Evolutionary conservation across 2,329 filamentous ascomycete species (phyloP).

Genomic region (Juglanconis juglandina): DNA sequence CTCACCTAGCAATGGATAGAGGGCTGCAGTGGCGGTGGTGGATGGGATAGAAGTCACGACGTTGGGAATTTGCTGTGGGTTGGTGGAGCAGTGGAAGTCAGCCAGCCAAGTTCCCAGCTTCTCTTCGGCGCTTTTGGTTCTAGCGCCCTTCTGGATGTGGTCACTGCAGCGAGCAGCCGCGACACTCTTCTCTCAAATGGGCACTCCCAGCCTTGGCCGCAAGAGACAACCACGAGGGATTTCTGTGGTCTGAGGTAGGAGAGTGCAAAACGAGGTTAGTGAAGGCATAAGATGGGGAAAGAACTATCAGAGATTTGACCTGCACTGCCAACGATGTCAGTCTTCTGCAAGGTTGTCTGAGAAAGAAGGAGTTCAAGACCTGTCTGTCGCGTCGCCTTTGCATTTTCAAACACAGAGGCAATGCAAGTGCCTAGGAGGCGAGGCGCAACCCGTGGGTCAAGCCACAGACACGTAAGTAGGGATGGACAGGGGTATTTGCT

Average conservation of each 20-base stretch:
- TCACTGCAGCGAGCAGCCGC: background rate
- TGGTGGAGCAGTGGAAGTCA: background rate
- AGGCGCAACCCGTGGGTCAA: too few species aligned
- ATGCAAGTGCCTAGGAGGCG: too few species aligned
- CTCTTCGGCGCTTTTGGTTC: conserved; percentile 7
- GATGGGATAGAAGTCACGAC: conserved; percentile 14
- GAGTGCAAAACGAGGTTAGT: background rate
- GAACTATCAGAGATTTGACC: background rate
- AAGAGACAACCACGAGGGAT: too few species aligned
- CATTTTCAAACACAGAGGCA: too few species aligned
- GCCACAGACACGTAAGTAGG: too few species aligned
- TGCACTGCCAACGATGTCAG: background rate
- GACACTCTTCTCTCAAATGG: background rate
- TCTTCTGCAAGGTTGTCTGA: too few species aligned
- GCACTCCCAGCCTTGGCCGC: background rate
- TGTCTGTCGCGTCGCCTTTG: too few species aligned
- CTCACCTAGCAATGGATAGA: conserved; percentile 11
- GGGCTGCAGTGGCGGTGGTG: conserved; percentile 7
- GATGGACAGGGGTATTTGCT: background rate
- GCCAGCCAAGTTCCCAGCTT: background rate
- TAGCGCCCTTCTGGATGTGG: conserved; percentile 1
- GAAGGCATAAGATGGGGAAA: background rate
- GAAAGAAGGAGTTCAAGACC: too few species aligned
- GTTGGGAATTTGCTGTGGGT: conserved; percentile 9
- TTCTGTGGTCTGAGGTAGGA: too few species aligned